These are phyloP conservation scores for Lasiodiplodia sp. DNA, from an alignment of 2,329 filamentous ascomycete genomes.

Conservation along the genomic window DNA sequence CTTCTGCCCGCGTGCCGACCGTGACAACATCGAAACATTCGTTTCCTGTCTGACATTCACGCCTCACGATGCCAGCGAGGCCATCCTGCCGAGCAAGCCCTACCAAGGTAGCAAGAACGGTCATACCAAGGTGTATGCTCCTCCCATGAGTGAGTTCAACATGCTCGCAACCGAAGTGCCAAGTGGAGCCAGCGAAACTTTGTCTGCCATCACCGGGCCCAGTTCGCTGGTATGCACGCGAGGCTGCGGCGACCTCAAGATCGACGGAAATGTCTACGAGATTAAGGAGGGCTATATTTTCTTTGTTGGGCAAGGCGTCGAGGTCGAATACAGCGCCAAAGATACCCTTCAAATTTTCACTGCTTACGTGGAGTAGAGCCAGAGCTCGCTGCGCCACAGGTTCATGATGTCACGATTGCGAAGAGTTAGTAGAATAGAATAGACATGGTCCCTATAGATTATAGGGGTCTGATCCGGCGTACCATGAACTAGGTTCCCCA, in stretches of 20 bases:
- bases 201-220: slow-evolving; percentile 74
- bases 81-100: slow-evolving; percentile 77
- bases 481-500: too few species aligned
- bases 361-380: slow-evolving; percentile 52
- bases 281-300: slow-evolving; percentile 70
- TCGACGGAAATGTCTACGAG: slow-evolving; percentile 60
- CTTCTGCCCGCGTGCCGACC: slow-evolving; percentile 72
- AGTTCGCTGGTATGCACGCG: slow-evolving; percentile 92
- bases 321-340: slow-evolving; percentile 54
- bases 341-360: slow-evolving; percentile 58
- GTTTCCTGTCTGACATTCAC: slow-evolving; percentile 68
- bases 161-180: slow-evolving; percentile 68
- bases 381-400: not conserved
- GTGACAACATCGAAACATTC: slow-evolving; percentile 71
- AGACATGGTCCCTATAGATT: not conserved
- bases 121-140: slow-evolving; percentile 69
- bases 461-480: not conserved
- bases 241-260: slow-evolving; percentile 73
- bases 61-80: slow-evolving; percentile 70
- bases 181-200: slow-evolving; percentile 64
- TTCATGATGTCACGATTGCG: not conserved
- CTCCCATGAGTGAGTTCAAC: slow-evolving; percentile 76
- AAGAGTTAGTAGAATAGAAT: not conserved
- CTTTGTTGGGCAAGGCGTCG: slow-evolving; percentile 68
- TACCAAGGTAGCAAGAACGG: slow-evolving; percentile 78